Percentiles rank a stretch among this genome's conserved stretches.
phyloP scores from a whole-genome alignment of 306 rosid genomes.

The Acacia confusa region DNA sequence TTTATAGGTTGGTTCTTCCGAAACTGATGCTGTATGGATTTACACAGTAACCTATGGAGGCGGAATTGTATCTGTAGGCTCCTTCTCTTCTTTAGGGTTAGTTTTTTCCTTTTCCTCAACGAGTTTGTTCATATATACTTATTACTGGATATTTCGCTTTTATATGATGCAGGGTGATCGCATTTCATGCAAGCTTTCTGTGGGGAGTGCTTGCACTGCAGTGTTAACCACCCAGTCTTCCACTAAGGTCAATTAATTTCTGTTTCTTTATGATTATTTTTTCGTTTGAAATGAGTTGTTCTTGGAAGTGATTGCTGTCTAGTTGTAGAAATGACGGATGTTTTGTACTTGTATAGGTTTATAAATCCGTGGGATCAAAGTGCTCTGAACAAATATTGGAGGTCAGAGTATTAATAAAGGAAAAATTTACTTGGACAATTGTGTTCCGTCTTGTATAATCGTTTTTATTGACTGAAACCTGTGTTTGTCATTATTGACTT shows the following conservation, averaged over 20 bases:
- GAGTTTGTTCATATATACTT: neutral
- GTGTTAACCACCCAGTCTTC: constrained; percentile 89
- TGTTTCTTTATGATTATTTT: neutral
- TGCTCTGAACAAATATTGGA: constrained; percentile 73
- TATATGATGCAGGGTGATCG: constrained; percentile 66
- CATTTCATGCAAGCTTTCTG: constrained; percentile 56
- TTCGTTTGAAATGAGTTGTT: neutral
- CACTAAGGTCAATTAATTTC: constrained; percentile 61
- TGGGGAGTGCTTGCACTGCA: constrained; percentile 64
- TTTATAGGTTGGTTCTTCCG: constrained; percentile 74
- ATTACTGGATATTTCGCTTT: constrained; percentile 23
- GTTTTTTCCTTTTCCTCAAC: neutral
- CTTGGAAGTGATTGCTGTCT: neutral
- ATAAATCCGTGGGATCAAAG: constrained; percentile 72
- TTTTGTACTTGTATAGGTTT: constrained; percentile 51
- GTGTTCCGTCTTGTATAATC: neutral
- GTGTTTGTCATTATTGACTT: constrained; percentile 7
- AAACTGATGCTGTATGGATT: constrained; percentile 81
- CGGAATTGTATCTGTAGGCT: constrained; percentile 84
- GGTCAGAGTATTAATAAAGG: constrained; percentile 42
- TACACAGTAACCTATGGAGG: constrained; percentile 87
- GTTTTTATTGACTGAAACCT: neutral
- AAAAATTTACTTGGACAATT: neutral
- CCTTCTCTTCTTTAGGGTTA: neutral
- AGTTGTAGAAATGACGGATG: constrained; percentile 8